Base-by-base conservation (phyloP, 2,329 filamentous ascomycete genomes). In the Didymella glomerata region DNA sequence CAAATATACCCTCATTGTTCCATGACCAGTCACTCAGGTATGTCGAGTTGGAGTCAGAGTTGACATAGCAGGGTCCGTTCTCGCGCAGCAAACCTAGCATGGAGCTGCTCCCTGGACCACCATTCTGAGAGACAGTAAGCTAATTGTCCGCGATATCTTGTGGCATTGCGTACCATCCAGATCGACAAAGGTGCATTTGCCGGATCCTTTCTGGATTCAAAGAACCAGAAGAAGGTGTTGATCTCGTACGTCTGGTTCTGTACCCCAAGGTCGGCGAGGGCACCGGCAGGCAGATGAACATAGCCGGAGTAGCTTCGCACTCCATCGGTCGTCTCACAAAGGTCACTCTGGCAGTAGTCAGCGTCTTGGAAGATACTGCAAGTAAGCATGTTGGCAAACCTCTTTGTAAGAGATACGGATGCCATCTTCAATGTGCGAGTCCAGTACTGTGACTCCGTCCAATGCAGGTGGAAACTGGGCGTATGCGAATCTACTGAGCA, bases 261-360 rank as follows among this genome's bases (percentile, higher is more conserved):
- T 16, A 74, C 69, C 8, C 71, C 71, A 1, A 73, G 61, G 34
- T 78, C 76, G 18, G 73, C 69, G n/a, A 78, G 64, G 4, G 80
- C 76, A 27, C 78, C 78, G 2, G 81, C 79, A 1, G 84, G 84
- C 4, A 88, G 78, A 70, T 85, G 82, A 14, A 88, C 82, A 62
- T 87, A 88, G 32, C 86, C 86, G 0, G 83, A 82, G 73, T 87
- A 90, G 30, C 81, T 83, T 63, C 80, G 82, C 44, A 87, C 84
- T 9, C 81, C 81, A 10, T 80, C 77, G 0, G 83, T 86, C 1
- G 84, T 85, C 72, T 87, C 85, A 69, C 85, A 88, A 20, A 87
- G 80, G 18, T 75, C 64, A 20, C 69, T 75, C 73, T 75, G 14
- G 2, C n/a, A n/a, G 1, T 34, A 7, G 10, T 57, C n/a, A 60